phyloP scores from a whole-genome alignment of 208 protist genomes.

The Acanthamoeba culbertsoni region DNA sequence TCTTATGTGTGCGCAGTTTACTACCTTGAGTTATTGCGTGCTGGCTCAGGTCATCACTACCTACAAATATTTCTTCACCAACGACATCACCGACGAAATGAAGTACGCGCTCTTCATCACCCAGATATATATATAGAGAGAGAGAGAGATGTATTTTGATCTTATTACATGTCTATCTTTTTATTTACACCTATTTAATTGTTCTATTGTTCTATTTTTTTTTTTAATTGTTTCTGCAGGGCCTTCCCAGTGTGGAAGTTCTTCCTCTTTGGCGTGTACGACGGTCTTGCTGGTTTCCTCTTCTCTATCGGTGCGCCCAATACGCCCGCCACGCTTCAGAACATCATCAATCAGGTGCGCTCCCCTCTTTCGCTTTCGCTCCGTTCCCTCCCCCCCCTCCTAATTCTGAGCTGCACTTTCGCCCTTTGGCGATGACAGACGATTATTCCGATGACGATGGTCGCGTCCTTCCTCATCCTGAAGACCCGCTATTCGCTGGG shows the following conservation, averaged over 20 bases:
- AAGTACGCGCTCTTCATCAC: not conserved
- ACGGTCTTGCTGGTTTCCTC: conserved; percentile 11
- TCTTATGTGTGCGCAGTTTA: not conserved
- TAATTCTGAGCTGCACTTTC: too few species aligned
- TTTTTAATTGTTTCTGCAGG: not conserved
- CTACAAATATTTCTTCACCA: conserved; percentile 53
- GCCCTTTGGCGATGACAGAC: too few species aligned
- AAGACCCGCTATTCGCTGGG: not conserved
- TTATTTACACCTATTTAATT: not conserved
- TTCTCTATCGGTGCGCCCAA: conserved; percentile 36
- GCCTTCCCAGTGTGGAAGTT: conserved; percentile 43
- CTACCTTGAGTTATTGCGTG: not conserved
- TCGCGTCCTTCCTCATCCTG: not conserved
- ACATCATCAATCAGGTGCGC: not conserved
- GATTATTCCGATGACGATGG: conserved; percentile 41
- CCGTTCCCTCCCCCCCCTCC: not conserved
- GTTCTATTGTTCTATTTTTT: not conserved
- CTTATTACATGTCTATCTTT: not conserved
- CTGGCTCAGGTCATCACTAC: conserved; percentile 21
- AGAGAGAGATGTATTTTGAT: not conserved
- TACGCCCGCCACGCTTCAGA: conserved; percentile 30
- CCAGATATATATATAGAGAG: not conserved
- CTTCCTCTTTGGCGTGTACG: conserved; percentile 39
- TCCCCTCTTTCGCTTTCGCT: not conserved
- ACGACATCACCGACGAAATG: conserved; percentile 41